Evolutionary conservation across 2,329 filamentous ascomycete genomes (phyloP).

Genomic region (Colletotrichum cereale): DNA sequence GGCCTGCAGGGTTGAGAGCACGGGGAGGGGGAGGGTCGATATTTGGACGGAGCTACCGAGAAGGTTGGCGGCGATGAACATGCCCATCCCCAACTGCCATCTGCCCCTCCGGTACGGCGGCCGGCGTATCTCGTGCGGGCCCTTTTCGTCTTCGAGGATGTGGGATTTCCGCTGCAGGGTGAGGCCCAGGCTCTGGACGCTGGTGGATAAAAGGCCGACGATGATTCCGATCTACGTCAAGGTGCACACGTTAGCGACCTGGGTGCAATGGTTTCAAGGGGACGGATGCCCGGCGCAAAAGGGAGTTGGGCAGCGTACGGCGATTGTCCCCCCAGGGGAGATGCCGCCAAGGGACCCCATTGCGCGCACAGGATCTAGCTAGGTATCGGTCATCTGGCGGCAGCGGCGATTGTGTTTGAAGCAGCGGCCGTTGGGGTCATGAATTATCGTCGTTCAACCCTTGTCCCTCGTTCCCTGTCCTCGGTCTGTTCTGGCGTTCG

Average conservation of each 20-base stretch:
- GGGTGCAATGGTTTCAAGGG: background rate
- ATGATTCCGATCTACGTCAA: constrained; percentile 83
- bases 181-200: constrained; percentile 92
- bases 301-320: constrained; percentile 64
- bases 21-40: constrained; percentile 91
- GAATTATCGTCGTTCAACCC: constrained; percentile 24
- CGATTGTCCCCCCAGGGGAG: constrained; percentile 82
- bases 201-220: constrained; percentile 92
- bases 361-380: constrained; percentile 52
- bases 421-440: constrained; percentile 33
- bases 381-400: constrained; percentile 62
- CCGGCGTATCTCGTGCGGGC: constrained; percentile 79
- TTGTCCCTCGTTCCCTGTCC: constrained; percentile 11
- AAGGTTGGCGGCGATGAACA: constrained; percentile 96
- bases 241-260: constrained; percentile 42
- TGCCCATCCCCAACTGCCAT: constrained; percentile 98
- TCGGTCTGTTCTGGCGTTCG: constrained; percentile 19
- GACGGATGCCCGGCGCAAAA: constrained; percentile 9
- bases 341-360: constrained; percentile 82
- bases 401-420: constrained; percentile 43
- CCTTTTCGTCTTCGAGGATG: constrained; percentile 96
- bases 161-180: constrained; percentile 98
- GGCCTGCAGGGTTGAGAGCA: constrained; percentile 94
- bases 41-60: constrained; percentile 97
- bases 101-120: constrained; percentile 90